These are phyloP conservation scores for Entophlyctis luteolus DNA, from an alignment of 192 early-diverging fungal genomes.

Conservation along the genomic window DNA sequence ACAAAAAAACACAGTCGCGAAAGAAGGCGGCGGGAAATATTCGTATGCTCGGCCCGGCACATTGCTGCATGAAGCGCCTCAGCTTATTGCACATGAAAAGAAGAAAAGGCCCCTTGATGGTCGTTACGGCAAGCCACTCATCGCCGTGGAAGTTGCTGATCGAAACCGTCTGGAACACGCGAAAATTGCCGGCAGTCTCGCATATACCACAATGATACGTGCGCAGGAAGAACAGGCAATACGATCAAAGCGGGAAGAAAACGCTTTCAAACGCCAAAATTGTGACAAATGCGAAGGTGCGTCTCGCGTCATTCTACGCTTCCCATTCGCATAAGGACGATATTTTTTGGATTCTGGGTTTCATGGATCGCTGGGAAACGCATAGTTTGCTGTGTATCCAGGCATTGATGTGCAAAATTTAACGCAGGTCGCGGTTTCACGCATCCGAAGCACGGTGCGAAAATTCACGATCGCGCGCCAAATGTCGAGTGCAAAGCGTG, in stretches of 20 bases:
- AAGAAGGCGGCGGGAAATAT: not conserved
- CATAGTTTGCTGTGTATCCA: too few species aligned
- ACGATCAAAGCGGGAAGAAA: not conserved
- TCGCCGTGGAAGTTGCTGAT: not conserved
- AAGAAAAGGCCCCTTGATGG: not conserved
- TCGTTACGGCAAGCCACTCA: slow-evolving; percentile 10
- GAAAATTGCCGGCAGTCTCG: slow-evolving; percentile 10
- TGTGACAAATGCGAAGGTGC: slow-evolving; percentile 15
- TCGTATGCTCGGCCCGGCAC: slow-evolving; percentile 12
- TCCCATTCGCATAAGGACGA: not conserved
- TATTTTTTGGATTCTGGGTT: not conserved
- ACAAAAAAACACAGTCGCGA: not conserved
- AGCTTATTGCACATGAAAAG: not conserved
- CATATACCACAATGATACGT: slow-evolving; percentile 7
- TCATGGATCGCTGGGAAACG: too few species aligned
- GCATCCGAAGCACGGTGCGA: slow-evolving; percentile 6
- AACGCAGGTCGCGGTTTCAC: not conserved
- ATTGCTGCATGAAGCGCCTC: slow-evolving; percentile 2
- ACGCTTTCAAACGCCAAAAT: not conserved
- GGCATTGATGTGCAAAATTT: too few species aligned
- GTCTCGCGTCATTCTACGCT: too few species aligned
- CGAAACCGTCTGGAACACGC: not conserved
- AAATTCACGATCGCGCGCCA: slow-evolving; percentile 1
- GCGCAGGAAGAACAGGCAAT: slow-evolving; percentile 7
- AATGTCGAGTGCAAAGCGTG: slow-evolving; percentile 18